Conservation (phyloP, 2,329 filamentous ascomycete species). For the Daldinia sp. region DNA sequence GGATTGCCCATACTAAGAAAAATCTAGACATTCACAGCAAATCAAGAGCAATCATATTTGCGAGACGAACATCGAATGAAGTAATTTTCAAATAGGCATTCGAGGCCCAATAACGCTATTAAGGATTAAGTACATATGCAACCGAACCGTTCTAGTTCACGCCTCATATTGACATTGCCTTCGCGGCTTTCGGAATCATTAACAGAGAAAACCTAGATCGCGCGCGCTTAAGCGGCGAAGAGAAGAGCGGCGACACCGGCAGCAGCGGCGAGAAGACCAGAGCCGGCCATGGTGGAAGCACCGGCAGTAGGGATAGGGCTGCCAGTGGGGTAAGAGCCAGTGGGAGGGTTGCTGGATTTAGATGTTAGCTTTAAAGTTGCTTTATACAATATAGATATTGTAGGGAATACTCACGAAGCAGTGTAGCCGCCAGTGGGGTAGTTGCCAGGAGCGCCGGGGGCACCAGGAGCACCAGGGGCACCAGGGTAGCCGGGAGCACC, state of each 20-base stretch:
- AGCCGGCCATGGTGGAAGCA: conserved; percentile 66
- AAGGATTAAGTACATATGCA: conserved; percentile 61
- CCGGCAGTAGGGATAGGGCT: conserved; percentile 59
- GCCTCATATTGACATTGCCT: conserved; percentile 57
- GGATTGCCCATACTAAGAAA: not conserved
- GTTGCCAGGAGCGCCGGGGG: not conserved
- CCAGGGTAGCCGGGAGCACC: conserved; percentile 3
- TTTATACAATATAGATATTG: not conserved
- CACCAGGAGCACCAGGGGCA: conserved; percentile 4
- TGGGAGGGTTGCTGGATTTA: conserved; percentile 52
- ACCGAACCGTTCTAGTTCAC: conserved; percentile 49
- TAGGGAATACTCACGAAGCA: conserved; percentile 50
- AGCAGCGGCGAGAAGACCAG: conserved; percentile 65
- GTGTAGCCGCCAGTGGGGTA: conserved; percentile 49
- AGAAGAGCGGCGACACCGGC: conserved; percentile 67
- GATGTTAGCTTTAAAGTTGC: conserved; percentile 36
- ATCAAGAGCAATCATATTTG: not conserved
- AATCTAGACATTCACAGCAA: not conserved
- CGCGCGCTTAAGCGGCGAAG: conserved; percentile 65
- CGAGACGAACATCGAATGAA: conserved; percentile 29
- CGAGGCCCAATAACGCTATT: conserved; percentile 54
- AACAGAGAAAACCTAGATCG: conserved; percentile 46
- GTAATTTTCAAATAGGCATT: conserved; percentile 41
- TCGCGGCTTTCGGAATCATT: conserved; percentile 55
- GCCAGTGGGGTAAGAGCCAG: conserved; percentile 55